Evolutionary conservation across 768 basidiomycete species (phyloP), one percentile per base, ranked within the genome.

Genomic region (Neoboletus brunneissimus): DNA sequence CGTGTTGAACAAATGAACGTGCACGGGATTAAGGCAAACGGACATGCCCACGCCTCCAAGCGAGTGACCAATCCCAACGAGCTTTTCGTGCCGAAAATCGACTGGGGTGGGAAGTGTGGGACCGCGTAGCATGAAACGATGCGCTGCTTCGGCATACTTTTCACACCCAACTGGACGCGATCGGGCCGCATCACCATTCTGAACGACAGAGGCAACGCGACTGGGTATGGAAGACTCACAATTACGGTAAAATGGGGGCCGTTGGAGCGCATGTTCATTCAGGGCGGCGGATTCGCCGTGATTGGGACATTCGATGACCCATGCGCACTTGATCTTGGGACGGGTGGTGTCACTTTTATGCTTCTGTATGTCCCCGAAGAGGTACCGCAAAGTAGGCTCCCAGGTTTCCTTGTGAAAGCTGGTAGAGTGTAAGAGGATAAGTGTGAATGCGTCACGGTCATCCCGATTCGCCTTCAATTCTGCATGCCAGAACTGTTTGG

Each of bases 321-420:
- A 88, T 20, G 84, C 86, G 41, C 57, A 72, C 55, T 68, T 70
- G 54, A 70, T 53, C 27, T 63, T 69, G 8, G 54, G 46, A 13
- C n/a, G 5, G n/a, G 16, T n/a, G 1, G 25, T 8, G 32, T 13
- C 5, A 23, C 11, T 13, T 18, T 10, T 42, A 27, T 38, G n/a
- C n/a, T 29, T 23, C 5, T 54, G 51, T n/a, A 61, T 2, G 38
- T 74, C 65, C 0, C 68, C 44, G 48, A 86, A 82, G 23, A 89
- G 59, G 15, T 72, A 73, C 23, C 76, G 74, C 15, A 88, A 60
- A 4, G 80, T 77, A 2, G 87, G 84, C 59, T 86, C 84, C 85
- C 84, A 88, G 3, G 81, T 84, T 71, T 89, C 87, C 67, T 88
- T 88, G 72, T 87, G 86, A 62, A 86, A 88, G 66, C 86, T 85